phyloP scores from a whole-genome alignment of 208 protist species.

The Herpetomonas samuelpessoai region DNA sequence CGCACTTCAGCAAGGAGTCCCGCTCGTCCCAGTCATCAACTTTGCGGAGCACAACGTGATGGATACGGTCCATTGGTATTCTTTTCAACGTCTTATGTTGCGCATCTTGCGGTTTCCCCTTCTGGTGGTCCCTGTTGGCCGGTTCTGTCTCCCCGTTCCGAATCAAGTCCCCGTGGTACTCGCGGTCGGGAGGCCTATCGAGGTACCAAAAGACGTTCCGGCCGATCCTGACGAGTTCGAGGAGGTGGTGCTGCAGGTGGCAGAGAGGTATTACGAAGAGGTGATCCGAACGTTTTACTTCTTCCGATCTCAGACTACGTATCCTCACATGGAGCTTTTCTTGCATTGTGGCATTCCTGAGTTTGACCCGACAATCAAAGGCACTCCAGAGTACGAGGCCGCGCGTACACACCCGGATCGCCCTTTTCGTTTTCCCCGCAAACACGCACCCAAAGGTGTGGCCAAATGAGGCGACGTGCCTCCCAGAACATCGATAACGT shows the following conservation, averaged over 20 bases:
- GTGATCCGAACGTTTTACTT: slow-evolving; percentile 2
- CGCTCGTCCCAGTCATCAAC: slow-evolving; percentile 17
- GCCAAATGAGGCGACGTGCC: no score
- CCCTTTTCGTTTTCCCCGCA: neutral
- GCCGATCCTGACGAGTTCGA: neutral
- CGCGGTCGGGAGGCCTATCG: neutral
- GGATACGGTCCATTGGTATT: slow-evolving; percentile 11
- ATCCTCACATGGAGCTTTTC: slow-evolving; percentile 9
- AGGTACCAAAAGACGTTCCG: neutral
- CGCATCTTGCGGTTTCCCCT: slow-evolving; percentile 11
- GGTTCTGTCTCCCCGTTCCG: slow-evolving; percentile 13
- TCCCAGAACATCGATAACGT: no score
- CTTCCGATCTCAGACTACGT: neutral
- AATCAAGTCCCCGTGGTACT: slow-evolving; percentile 1
- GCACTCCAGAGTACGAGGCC: neutral
- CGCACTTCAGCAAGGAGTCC: slow-evolving; percentile 10
- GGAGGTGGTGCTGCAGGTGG: neutral
- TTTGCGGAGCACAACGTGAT: slow-evolving; percentile 20
- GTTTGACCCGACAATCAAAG: neutral
- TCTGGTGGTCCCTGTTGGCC: slow-evolving; percentile 14
- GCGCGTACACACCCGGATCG: slow-evolving; percentile 2
- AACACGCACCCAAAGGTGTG: no score
- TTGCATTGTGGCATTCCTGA: slow-evolving; percentile 1
- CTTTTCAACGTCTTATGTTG: slow-evolving; percentile 10
- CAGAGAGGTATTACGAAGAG: slow-evolving; percentile 8